A percentile compares a stretch with the other conserved stretches of the same genome.
phyloP scores from a whole-genome alignment of 371 early-diverging fungal species.

The Syncephalastrum contaminatum region DNA sequence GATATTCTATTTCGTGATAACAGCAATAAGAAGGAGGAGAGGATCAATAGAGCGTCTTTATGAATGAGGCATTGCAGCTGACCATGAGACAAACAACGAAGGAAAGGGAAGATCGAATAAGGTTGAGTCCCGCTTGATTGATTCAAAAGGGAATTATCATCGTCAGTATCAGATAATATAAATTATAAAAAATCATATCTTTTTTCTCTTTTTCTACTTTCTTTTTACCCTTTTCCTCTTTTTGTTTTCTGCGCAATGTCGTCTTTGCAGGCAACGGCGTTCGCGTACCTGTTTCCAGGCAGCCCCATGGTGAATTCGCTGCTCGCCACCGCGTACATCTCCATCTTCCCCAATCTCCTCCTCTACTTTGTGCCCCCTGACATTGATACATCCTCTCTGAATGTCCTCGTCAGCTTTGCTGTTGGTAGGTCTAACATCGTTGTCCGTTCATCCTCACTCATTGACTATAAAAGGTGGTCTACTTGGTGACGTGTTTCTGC shows the following conservation, averaged over 20 bases:
- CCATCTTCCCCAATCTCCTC: slow-evolving; percentile 78
- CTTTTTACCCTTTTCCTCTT: slow-evolving; percentile 1
- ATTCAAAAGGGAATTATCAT: too few species aligned
- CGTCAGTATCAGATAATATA: too few species aligned
- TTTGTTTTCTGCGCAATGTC: slow-evolving; percentile 10
- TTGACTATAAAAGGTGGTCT: slow-evolving; percentile 58
- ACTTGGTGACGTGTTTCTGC: slow-evolving; percentile 84
- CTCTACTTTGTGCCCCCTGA: slow-evolving; percentile 81
- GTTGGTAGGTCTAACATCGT: slow-evolving; percentile 48
- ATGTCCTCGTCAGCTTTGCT: slow-evolving; percentile 81
- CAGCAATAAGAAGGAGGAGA: too few species aligned
- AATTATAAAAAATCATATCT: background rate
- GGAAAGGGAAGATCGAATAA: too few species aligned
- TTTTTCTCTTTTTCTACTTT: background rate
- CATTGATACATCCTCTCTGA: slow-evolving; percentile 68
- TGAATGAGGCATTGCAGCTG: too few species aligned
- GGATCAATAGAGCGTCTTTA: too few species aligned
- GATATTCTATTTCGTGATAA: slow-evolving; percentile 19
- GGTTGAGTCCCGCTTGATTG: too few species aligned
- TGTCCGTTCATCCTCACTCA: background rate
- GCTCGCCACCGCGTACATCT: slow-evolving; percentile 81
- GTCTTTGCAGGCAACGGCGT: slow-evolving; percentile 44
- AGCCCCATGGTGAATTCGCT: slow-evolving; percentile 69
- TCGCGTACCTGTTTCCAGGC: slow-evolving; percentile 61
- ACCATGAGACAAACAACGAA: too few species aligned